Conservation (phyloP, 2,329 filamentous ascomycete species). For the Curvularia lunata region DNA sequence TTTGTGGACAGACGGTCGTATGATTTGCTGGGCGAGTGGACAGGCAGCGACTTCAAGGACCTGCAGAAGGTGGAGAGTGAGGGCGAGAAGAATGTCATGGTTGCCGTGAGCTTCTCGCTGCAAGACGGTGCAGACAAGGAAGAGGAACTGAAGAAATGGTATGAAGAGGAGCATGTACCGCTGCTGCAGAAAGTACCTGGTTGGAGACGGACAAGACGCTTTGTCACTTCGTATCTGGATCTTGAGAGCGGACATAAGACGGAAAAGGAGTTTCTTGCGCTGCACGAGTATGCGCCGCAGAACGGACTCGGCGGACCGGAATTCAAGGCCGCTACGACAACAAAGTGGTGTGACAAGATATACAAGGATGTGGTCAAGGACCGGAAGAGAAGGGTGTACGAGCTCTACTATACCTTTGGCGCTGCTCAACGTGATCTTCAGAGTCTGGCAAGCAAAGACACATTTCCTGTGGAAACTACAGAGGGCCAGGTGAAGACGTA, state of each 20-base stretch:
- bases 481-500: slow-evolving; percentile 64
- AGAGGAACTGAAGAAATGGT: slow-evolving; percentile 71
- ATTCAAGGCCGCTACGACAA: slow-evolving; percentile 67
- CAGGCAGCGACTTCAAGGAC: slow-evolving; percentile 63
- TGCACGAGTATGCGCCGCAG: slow-evolving; percentile 74
- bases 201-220: slow-evolving; percentile 76
- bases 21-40: slow-evolving; percentile 65
- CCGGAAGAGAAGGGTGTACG: slow-evolving; percentile 67
- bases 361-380: slow-evolving; percentile 64
- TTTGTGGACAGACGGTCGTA: slow-evolving; percentile 74
- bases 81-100: slow-evolving; percentile 62
- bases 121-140: slow-evolving; percentile 59
- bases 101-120: slow-evolving; percentile 66
- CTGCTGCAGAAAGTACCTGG: slow-evolving; percentile 77
- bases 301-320: slow-evolving; percentile 72
- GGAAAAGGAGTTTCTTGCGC: slow-evolving; percentile 63
- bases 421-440: slow-evolving; percentile 72
- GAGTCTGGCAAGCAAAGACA: slow-evolving; percentile 59
- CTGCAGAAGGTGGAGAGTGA: slow-evolving; percentile 66
- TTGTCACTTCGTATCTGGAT: slow-evolving; percentile 67
- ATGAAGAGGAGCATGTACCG: slow-evolving; percentile 73
- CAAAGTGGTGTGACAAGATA: slow-evolving; percentile 66
- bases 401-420: slow-evolving; percentile 81
- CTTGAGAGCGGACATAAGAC: slow-evolving; percentile 45
- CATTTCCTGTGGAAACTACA: slow-evolving; percentile 57